Evolutionary conservation across 1,284 basidiomycete species (phyloP).

Genomic region (Ustilago nuda): DNA sequence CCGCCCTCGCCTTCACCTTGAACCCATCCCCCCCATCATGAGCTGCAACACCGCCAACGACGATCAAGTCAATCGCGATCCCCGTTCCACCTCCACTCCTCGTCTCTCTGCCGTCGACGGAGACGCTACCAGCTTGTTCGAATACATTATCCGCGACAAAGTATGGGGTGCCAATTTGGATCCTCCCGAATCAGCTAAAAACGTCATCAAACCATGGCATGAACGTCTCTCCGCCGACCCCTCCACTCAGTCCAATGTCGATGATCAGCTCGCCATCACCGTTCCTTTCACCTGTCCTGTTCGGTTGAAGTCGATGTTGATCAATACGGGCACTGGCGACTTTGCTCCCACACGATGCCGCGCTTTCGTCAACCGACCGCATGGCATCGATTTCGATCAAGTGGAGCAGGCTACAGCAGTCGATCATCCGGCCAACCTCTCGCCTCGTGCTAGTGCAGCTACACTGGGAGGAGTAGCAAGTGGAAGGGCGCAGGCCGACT

Average conservation of each 20-base stretch:
- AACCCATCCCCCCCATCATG: slow-evolving; percentile 24
- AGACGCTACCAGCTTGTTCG: slow-evolving; percentile 58
- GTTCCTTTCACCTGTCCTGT: slow-evolving; percentile 65
- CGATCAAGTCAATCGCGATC: slow-evolving; percentile 41
- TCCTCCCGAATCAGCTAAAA: slow-evolving; percentile 60
- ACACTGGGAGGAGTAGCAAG: slow-evolving; percentile 52
- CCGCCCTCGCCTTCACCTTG: neutral
- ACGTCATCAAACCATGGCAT: slow-evolving; percentile 67
- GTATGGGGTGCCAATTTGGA: slow-evolving; percentile 65
- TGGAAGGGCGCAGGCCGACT: slow-evolving; percentile 66
- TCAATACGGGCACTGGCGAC: slow-evolving; percentile 63
- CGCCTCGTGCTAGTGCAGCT: slow-evolving; percentile 25
- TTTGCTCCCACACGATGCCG: slow-evolving; percentile 62
- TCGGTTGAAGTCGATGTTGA: slow-evolving; percentile 62
- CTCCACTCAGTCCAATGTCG: slow-evolving; percentile 64
- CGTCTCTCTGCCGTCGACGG: slow-evolving; percentile 42
- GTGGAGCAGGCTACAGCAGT: slow-evolving; percentile 38
- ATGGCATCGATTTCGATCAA: slow-evolving; percentile 67
- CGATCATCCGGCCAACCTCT: slow-evolving; percentile 23
- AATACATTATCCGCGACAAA: slow-evolving; percentile 60
- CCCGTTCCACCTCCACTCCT: slow-evolving; percentile 19
- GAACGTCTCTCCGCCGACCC: slow-evolving; percentile 45
- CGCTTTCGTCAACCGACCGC: slow-evolving; percentile 63
- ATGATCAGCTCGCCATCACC: slow-evolving; percentile 67
- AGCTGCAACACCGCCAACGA: slow-evolving; percentile 42